Conservation (phyloP, 228 moss, liverwort and hornwort genomes). For the Sphagnum magellanicum region DNA sequence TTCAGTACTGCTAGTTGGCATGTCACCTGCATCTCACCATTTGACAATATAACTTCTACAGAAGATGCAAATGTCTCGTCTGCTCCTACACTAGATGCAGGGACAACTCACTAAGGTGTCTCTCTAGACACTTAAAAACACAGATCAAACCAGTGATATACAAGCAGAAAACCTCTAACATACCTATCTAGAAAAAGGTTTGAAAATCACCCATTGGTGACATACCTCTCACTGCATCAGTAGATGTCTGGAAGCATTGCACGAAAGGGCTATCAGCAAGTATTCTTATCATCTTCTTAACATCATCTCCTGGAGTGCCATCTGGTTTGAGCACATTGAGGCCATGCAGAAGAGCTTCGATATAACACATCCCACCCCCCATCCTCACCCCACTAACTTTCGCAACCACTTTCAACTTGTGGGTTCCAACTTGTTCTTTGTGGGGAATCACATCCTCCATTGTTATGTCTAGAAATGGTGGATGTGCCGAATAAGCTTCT, state of each 20-base stretch:
- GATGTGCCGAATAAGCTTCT: constrained; percentile 20
- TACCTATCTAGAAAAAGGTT: no score
- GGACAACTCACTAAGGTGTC: no score
- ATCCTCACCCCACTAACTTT: constrained; percentile 85
- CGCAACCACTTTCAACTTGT: constrained; percentile 60
- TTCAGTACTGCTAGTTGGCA: constrained; percentile 18
- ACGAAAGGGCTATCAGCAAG: constrained; percentile 71
- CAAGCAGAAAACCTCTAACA: no score
- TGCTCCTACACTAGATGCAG: no score
- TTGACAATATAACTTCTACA: no score
- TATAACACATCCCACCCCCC: constrained; percentile 91
- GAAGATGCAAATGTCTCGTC: no score
- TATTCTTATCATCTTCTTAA: constrained; percentile 76
- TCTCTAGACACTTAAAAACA: no score
- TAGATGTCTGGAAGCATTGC: constrained; percentile 54
- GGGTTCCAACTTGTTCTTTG: constrained; percentile 77
- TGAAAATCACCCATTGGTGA: no score
- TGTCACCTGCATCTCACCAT: constrained; percentile 19
- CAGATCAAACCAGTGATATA: no score
- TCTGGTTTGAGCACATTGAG: constrained; percentile 86
- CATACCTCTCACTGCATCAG: constrained; percentile 33
- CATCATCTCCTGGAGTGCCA: constrained; percentile 79
- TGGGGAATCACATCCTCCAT: constrained; percentile 83
- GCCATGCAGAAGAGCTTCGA: constrained; percentile 84
- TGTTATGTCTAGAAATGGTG: constrained; percentile 77